Evolutionary conservation across 345 rosid genomes (phyloP).

Genomic region (Lepidium africanum): DNA sequence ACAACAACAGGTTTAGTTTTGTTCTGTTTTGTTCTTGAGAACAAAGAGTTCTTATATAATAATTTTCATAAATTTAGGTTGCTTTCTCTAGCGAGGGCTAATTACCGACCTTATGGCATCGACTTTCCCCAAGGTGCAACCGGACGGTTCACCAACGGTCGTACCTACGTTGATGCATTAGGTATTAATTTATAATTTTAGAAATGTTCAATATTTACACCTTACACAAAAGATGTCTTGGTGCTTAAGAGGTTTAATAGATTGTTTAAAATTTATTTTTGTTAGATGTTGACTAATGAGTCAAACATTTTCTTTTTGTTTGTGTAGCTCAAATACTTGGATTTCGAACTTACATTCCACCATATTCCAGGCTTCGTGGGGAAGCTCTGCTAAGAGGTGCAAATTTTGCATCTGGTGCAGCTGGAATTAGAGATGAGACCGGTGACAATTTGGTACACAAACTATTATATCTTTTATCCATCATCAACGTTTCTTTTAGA

Average conservation of each 20-base stretch:
- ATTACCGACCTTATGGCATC: constrained; percentile 83
- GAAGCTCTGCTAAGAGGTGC: constrained; percentile 46
- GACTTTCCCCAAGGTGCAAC: constrained; percentile 75
- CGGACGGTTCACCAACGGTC: constrained; percentile 82
- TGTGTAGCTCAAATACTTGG: constrained; percentile 68
- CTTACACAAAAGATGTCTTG: no score
- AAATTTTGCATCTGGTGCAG: constrained; percentile 87
- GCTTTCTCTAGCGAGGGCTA: constrained; percentile 64
- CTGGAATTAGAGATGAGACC: constrained; percentile 87
- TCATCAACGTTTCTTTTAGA: no score
- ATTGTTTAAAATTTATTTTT: not conserved
- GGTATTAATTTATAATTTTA: constrained; percentile 31
- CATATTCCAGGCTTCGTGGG: constrained; percentile 59
- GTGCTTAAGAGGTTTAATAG: not conserved
- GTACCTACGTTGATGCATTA: constrained; percentile 72
- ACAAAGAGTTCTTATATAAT: no score
- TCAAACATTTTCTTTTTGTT: not conserved
- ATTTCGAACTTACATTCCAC: constrained; percentile 50
- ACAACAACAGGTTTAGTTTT: constrained; percentile 45
- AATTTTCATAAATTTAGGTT: constrained; percentile 18
- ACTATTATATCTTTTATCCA: not conserved
- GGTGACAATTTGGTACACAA: constrained; percentile 66
- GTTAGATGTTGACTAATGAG: not conserved
- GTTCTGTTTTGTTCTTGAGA: not conserved
- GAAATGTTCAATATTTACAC: no score